phyloP scores from a whole-genome alignment of 2,329 filamentous ascomycete species.

The Apiospora koreana region DNA sequence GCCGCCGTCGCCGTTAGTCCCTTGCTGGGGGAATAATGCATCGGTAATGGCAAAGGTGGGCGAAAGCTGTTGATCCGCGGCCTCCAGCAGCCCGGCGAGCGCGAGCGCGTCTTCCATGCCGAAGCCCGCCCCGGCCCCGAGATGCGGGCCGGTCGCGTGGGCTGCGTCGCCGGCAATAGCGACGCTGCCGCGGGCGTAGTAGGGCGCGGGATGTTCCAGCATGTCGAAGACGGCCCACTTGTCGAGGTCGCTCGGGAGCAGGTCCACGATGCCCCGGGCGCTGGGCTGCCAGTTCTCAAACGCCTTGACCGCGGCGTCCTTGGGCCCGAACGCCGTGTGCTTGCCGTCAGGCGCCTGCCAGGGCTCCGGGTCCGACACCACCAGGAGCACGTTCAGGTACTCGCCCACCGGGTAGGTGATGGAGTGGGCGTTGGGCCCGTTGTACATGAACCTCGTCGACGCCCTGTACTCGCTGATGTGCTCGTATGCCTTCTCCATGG shows the following conservation, averaged over 20 bases:
- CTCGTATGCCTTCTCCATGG: conserved; percentile 53
- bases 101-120: conserved; percentile 56
- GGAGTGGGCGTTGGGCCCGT: conserved; percentile 57
- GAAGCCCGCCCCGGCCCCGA: conserved; percentile 56
- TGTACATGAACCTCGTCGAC: conserved; percentile 54
- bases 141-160: conserved; percentile 55
- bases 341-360: conserved; percentile 34
- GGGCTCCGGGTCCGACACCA: conserved; percentile 37
- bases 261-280: conserved; percentile 36
- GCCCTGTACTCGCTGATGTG: conserved; percentile 51
- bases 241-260: conserved; percentile 50
- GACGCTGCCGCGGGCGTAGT: conserved; percentile 44
- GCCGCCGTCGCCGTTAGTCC: conserved; percentile 17
- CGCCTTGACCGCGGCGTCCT: conserved; percentile 40
- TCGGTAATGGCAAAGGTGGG: not conserved
- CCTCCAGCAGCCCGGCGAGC: conserved; percentile 38
- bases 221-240: conserved; percentile 59
- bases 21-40: conserved; percentile 9
- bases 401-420: conserved; percentile 63
- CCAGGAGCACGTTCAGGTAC: conserved; percentile 59
- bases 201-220: conserved; percentile 44
- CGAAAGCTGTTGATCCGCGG: not conserved
- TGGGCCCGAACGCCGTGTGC: conserved; percentile 37
- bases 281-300: conserved; percentile 43
- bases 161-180: conserved; percentile 58